A percentile compares a stretch with the other conserved stretches of the same genome.
phyloP scores from a whole-genome alignment of 2,329 filamentous ascomycete species.

The Didymella arachidicola region DNA sequence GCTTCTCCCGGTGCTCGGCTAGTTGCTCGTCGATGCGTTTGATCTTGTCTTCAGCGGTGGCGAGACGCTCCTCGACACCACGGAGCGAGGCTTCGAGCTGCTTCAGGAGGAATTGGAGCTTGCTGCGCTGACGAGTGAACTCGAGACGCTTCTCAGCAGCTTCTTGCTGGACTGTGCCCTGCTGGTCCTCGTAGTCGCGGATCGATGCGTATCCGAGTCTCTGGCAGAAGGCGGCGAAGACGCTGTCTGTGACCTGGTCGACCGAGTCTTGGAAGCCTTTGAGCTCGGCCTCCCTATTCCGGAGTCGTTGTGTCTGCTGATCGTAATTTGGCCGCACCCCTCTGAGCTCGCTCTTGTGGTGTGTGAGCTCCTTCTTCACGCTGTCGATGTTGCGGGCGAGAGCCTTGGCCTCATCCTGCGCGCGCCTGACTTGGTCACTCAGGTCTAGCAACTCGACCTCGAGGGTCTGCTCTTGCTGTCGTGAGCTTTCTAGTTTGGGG shows the following conservation, averaged over 20 bases:
- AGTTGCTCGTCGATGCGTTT: constrained; percentile 74
- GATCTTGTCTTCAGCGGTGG: constrained; percentile 70
- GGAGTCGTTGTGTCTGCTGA: constrained; percentile 73
- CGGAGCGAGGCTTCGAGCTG: constrained; percentile 76
- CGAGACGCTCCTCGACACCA: constrained; percentile 73
- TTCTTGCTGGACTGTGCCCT: constrained; percentile 91
- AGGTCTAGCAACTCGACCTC: constrained; percentile 81
- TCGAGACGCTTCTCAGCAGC: constrained; percentile 84
- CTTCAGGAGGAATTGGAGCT: constrained; percentile 66
- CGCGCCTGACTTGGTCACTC: constrained; percentile 75
- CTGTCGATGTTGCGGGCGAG: constrained; percentile 84
- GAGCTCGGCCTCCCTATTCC: constrained; percentile 66
- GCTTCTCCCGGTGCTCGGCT: constrained; percentile 68
- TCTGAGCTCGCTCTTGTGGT: constrained; percentile 74
- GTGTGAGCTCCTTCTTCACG: constrained; percentile 81
- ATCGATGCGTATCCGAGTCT: constrained; percentile 88
- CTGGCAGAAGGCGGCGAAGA: constrained; percentile 86
- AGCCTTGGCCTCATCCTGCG: constrained; percentile 77
- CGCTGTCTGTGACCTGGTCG: constrained; percentile 81
- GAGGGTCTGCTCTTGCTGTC: constrained; percentile 79
- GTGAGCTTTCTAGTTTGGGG: constrained; percentile 78
- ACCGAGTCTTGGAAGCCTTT: constrained; percentile 69
- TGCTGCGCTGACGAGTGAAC: constrained; percentile 79
- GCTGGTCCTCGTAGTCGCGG: constrained; percentile 90
- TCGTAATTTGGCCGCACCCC: constrained; percentile 81